Evolutionary conservation across 2,329 filamentous ascomycete species (phyloP), one percentile per base, ranked within the genome.

Genomic region (Colletotrichum limetticola): DNA sequence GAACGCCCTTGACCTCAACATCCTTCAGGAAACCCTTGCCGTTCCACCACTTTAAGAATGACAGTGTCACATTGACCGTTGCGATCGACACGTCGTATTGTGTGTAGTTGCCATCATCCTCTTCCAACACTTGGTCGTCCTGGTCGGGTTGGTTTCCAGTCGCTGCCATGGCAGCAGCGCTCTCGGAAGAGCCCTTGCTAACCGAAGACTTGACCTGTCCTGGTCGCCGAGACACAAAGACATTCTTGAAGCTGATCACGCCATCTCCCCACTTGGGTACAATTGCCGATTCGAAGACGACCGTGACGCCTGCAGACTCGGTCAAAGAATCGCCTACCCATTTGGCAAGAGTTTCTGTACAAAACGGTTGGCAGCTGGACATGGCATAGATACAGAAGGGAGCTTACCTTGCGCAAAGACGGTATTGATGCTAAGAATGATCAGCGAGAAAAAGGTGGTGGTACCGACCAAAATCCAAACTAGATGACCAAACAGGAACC

Each of bases 11-110:
- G 65, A 99, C 92, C 79, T 98, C 95, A 55, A 99, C 97, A 80
- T 98, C 94, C 77, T 94, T 92, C 9, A 99, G 86, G 6, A 97
- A 88, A 0, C 97, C 97, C 82, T 96, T 98, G 26, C 97, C 96
- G 77, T 98, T 98, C 91, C 97, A 97, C 97, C 97, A 99, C 80
- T 98, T 98, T n/a, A 95, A 89, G 77, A 99, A 98, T 0, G 97
- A 99, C 30, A 99, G 83, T 0, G 96, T 98, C 55, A 99, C 96
- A 79, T 99, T 98, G 74, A 99, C 94, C 0, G 94, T 97, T 75
- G 97, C 94, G 72, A 99, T 94, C 0, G 95, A 98, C 19, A 99
- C 87, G 79, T 99, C 97, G 77, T 98, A 99, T 77, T 99, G 97
- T 0, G 95, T 98, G 81, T 98, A 99, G 80, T 99, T 99, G 22